A percentile compares a stretch with the other conserved stretches of the same genome.
phyloP scores from a whole-genome alignment of 208 protist species.

The Herpetomonas muscarum region DNA sequence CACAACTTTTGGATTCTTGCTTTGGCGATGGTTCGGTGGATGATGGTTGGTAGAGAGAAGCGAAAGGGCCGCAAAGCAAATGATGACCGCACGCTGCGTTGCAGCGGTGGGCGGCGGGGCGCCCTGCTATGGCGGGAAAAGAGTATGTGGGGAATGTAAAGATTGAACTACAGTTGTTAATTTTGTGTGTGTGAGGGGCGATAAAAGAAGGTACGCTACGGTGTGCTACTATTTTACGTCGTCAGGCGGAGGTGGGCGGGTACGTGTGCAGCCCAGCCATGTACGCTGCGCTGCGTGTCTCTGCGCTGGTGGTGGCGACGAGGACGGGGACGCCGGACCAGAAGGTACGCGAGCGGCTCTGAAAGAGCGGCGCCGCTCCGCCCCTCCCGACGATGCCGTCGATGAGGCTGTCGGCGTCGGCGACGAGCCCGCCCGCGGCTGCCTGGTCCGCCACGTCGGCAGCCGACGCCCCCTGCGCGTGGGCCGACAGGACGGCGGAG shows the following conservation, averaged over 20 bases:
- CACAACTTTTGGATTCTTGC: too few relatives aligned
- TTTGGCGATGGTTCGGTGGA: too few relatives aligned
- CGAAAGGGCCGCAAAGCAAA: neutral
- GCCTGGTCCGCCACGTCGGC: slow-evolving; percentile 1
- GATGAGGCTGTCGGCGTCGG: slow-evolving; percentile 28
- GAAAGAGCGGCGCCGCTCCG: slow-evolving; percentile 36
- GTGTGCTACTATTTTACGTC: slow-evolving; percentile 7
- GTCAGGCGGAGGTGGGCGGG: slow-evolving; percentile 29
- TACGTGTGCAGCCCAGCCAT: slow-evolving; percentile 57
- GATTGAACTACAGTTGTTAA: neutral
- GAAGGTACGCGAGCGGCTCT: slow-evolving; percentile 34
- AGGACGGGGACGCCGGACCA: slow-evolving; percentile 46
- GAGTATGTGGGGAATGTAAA: neutral
- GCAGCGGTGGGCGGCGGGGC: too few relatives aligned
- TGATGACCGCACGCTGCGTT: neutral
- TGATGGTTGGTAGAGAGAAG: neutral
- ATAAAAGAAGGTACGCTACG: too few relatives aligned
- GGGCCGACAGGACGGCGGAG: slow-evolving; percentile 25
- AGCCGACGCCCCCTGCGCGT: slow-evolving; percentile 5
- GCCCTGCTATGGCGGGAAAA: neutral
- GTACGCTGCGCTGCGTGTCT: slow-evolving; percentile 46
- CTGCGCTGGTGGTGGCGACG: slow-evolving; percentile 49
- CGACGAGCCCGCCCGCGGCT: neutral
- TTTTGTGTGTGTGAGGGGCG: too few relatives aligned
- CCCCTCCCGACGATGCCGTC: slow-evolving; percentile 23